These are phyloP conservation scores for Clavariopsis aquatica DNA, from an alignment of 495 filamentous ascomycete genomes.

Conservation along the genomic window DNA sequence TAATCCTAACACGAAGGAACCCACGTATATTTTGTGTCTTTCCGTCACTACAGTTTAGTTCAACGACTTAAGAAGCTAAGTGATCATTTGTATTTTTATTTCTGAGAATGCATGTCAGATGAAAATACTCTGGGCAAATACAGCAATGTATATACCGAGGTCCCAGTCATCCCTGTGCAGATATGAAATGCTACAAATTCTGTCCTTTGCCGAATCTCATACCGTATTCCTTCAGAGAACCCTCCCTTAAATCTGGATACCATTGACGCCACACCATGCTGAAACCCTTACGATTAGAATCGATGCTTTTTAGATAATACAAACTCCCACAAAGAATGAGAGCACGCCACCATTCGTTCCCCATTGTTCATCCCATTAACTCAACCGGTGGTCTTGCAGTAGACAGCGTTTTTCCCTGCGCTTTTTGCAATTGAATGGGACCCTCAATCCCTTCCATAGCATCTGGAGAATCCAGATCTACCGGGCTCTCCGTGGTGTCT, in stretches of 20 bases:
- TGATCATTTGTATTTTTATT: too few species aligned
- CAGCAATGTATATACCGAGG: too few species aligned
- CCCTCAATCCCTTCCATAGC: conserved; percentile 48
- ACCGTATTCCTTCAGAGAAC: too few species aligned
- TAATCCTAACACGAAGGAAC: too few species aligned
- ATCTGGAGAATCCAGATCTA: conserved; percentile 45
- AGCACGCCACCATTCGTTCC: background rate
- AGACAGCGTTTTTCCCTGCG: conserved; percentile 56
- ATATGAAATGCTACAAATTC: too few species aligned
- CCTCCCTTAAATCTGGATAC: background rate
- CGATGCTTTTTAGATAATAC: conserved; percentile 22
- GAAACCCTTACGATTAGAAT: background rate
- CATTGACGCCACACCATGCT: conserved; percentile 25
- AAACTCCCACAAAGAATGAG: background rate
- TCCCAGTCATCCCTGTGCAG: too few species aligned
- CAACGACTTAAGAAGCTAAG: too few species aligned
- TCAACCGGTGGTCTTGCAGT: conserved; percentile 87
- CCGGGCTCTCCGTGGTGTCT: conserved; percentile 70
- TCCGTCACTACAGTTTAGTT: too few species aligned
- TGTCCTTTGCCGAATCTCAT: too few species aligned
- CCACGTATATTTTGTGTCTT: too few species aligned
- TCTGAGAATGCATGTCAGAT: too few species aligned
- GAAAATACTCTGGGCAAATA: too few species aligned
- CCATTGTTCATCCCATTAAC: conserved; percentile 60
- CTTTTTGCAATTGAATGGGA: conserved; percentile 45